phyloP scores from a whole-genome alignment of 345 rosid species.

The Citrus medica region DNA sequence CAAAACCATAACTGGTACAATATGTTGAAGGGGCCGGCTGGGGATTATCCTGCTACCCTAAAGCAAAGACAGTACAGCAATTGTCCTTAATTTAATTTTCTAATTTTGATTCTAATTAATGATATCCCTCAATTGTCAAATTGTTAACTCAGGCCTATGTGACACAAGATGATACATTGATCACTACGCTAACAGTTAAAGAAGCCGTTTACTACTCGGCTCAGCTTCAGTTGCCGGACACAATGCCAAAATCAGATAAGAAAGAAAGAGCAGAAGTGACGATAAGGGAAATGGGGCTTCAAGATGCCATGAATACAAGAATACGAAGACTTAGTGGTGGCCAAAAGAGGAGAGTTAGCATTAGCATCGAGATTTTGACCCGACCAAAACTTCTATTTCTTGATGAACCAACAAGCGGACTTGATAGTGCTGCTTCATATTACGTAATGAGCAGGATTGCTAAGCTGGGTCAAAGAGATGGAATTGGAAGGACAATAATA shows the following conservation, averaged over 20 bases:
- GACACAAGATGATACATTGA: constrained; percentile 47
- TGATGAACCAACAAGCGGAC: constrained; percentile 63
- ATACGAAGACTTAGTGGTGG: constrained; percentile 58
- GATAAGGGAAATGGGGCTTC: constrained; percentile 52
- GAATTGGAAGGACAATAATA: constrained; percentile 29
- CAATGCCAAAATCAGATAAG: constrained; percentile 37
- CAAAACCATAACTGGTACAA: too few relatives aligned
- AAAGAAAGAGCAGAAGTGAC: constrained; percentile 45
- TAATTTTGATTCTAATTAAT: too few relatives aligned
- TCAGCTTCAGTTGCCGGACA: constrained; percentile 49
- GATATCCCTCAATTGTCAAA: too few relatives aligned
- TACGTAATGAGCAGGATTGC: constrained; percentile 45
- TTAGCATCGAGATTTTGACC: constrained; percentile 52
- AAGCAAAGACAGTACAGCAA: too few relatives aligned
- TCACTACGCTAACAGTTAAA: constrained; percentile 37
- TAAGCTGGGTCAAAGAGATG: constrained; percentile 22
- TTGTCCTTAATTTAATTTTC: too few relatives aligned
- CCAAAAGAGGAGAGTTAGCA: constrained; percentile 61
- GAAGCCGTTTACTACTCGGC: constrained; percentile 58
- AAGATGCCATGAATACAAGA: constrained; percentile 34
- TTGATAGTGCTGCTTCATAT: constrained; percentile 49
- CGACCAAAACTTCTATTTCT: constrained; percentile 49
- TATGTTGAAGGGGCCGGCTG: too few relatives aligned
- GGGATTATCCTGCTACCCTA: too few relatives aligned
- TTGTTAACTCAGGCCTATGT: constrained; percentile 35